Percentiles rank a stretch among this genome's conserved stretches.
These are phyloP conservation scores for Stentor coeruleus DNA, from an alignment of 73 alveolate genomes.

Conservation along the genomic window DNA sequence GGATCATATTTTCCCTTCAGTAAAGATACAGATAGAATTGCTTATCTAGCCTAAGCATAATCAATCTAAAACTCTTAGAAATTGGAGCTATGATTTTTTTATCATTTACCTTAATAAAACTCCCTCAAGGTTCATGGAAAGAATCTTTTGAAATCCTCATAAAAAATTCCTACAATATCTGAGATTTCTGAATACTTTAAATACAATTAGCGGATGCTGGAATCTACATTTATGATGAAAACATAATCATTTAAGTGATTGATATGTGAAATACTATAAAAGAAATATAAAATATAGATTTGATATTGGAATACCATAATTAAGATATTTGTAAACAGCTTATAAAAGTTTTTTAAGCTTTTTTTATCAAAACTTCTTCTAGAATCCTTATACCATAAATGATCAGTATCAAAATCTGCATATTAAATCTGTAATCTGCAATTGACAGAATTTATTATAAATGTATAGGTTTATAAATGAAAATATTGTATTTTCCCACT, in stretches of 20 bases:
- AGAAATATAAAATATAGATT: conserved; percentile 43
- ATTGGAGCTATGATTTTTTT: no score
- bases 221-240: conserved; percentile 30
- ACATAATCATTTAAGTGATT: conserved; percentile 45
- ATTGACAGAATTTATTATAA: not conserved
- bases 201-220: no score
- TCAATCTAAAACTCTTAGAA: no score
- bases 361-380: conserved; percentile 27
- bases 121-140: no score
- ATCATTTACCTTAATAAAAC: no score
- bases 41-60: no score
- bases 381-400: conserved; percentile 34
- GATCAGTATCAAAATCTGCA: not conserved
- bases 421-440: not conserved
- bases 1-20: no score
- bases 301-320: conserved; percentile 23
- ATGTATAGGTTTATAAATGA: not conserved
- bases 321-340: conserved; percentile 33
- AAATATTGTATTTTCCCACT: no score
- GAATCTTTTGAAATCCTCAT: no score
- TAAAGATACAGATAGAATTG: no score
- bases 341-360: conserved; percentile 17
- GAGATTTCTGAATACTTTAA: no score
- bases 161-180: no score
- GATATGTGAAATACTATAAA: conserved; percentile 61